These are phyloP conservation scores for Ceratocystis cacaofunesta DNA, from an alignment of 2,329 filamentous ascomycete genomes.

Conservation along the genomic window DNA sequence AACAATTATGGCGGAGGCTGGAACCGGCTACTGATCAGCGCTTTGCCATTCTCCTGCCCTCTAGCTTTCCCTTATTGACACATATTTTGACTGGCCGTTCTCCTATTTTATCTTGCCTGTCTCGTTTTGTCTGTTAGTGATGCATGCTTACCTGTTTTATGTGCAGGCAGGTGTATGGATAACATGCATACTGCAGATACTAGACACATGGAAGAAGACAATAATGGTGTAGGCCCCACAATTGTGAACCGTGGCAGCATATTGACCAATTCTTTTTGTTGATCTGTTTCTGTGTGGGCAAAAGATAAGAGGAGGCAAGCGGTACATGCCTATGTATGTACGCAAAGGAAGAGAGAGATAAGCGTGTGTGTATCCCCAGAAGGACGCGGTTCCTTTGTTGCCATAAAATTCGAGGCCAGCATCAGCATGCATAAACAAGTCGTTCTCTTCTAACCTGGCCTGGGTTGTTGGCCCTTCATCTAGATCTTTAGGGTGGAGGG, in stretches of 20 bases:
- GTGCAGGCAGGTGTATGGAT: not conserved
- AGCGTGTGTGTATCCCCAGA: not conserved
- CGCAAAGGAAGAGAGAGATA: not conserved
- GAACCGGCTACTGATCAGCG: not conserved
- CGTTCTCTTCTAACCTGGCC: not conserved
- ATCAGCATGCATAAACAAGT: not conserved
- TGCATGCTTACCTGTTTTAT: not conserved
- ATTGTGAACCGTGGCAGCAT: conserved; percentile 6
- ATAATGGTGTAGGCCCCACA: not conserved
- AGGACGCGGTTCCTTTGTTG: not conserved
- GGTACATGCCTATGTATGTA: not conserved
- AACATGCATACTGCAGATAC: not conserved
- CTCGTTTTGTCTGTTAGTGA: not conserved
- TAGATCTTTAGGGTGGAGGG: not conserved
- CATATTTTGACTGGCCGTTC: not conserved
- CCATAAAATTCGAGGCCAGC: not conserved
- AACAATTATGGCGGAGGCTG: not conserved
- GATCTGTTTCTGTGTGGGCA: not conserved
- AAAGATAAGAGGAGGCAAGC: not conserved
- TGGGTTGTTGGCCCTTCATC: not conserved
- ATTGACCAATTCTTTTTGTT: conserved; percentile 7
- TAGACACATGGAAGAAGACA: not conserved
- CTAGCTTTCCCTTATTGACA: not conserved
- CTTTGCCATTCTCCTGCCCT: not conserved
- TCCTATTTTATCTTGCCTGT: not conserved